Evolutionary conservation across 140 eudicot species (phyloP).

Genomic region (Senecio squalidus): DNA sequence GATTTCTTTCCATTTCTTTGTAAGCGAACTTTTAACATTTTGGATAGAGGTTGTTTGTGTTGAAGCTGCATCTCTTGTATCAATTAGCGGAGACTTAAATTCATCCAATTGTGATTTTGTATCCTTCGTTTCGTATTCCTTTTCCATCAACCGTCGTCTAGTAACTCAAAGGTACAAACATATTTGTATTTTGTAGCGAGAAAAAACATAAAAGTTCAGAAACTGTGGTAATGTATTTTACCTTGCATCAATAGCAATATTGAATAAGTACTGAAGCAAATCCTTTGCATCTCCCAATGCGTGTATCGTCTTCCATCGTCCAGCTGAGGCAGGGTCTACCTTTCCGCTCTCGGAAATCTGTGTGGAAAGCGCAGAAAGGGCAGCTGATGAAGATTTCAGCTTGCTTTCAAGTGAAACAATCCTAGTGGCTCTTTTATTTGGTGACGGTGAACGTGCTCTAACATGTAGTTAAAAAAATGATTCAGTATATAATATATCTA

Average conservation of each 20-base stretch:
- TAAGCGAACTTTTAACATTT: conserved; percentile 15
- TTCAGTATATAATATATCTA: conserved; percentile 1
- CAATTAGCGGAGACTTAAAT: conserved; percentile 59
- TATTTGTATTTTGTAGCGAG: not conserved
- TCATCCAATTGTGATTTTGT: conserved; percentile 70
- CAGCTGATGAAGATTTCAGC: conserved; percentile 65
- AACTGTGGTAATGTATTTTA: conserved; percentile 17
- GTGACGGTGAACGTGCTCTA: conserved; percentile 65
- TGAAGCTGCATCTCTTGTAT: conserved; percentile 23
- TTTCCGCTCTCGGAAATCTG: conserved; percentile 84
- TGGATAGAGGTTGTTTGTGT: conserved; percentile 33
- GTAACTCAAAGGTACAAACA: not conserved
- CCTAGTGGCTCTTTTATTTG: conserved; percentile 75
- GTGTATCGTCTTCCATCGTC: conserved; percentile 75
- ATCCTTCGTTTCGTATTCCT: conserved; percentile 74
- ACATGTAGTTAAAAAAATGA: not conserved
- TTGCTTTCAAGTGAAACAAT: conserved; percentile 82
- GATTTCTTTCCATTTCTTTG: conserved; percentile 46
- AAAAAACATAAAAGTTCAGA: not conserved
- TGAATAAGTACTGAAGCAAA: conserved; percentile 78
- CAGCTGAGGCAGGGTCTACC: conserved; percentile 51
- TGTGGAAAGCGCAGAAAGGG: conserved; percentile 69
- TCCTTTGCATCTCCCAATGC: conserved; percentile 90
- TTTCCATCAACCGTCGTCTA: conserved; percentile 77
- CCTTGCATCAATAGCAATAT: conserved; percentile 68